These are phyloP conservation scores for Pestalotiopsis sp. DNA, from an alignment of 2,329 filamentous ascomycete genomes.

Conservation along the genomic window DNA sequence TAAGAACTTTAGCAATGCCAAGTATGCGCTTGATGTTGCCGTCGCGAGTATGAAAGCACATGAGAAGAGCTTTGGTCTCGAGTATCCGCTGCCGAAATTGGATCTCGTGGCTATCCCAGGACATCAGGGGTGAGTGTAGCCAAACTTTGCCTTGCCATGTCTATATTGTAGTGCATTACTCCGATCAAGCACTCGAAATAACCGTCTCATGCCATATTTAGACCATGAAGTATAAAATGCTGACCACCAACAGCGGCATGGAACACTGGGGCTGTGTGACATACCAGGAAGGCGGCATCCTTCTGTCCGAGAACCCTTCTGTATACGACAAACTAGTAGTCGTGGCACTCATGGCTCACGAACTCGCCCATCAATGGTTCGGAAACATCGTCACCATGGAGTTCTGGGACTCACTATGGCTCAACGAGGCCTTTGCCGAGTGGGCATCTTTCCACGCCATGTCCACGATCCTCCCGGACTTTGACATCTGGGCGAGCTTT, in stretches of 20 bases:
- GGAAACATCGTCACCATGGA: slow-evolving; percentile 77
- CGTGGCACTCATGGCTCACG: slow-evolving; percentile 63
- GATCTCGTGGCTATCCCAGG: slow-evolving; percentile 74
- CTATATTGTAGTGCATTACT: too few species aligned
- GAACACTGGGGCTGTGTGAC: slow-evolving; percentile 77
- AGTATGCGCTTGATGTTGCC: slow-evolving; percentile 69
- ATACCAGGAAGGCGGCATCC: slow-evolving; percentile 67
- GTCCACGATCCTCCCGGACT: slow-evolving; percentile 18
- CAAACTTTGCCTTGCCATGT: slow-evolving; percentile 44
- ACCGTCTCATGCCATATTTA: slow-evolving; percentile 24
- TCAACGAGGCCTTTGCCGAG: slow-evolving; percentile 74
- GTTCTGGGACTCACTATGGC: slow-evolving; percentile 75
- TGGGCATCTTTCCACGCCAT: slow-evolving; percentile 44
- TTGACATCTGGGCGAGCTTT: slow-evolving; percentile 19
- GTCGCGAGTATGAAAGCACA: slow-evolving; percentile 70
- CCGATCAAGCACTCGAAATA: too few species aligned
- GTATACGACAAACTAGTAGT: slow-evolving; percentile 3
- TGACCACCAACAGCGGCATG: slow-evolving; percentile 63
- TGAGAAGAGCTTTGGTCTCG: slow-evolving; percentile 69
- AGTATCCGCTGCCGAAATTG: slow-evolving; percentile 74
- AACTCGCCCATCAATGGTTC: slow-evolving; percentile 77
- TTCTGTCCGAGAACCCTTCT: slow-evolving; percentile 30
- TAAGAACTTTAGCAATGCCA: slow-evolving; percentile 62
- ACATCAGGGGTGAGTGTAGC: background rate
- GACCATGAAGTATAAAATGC: background rate